Conservation (phyloP, 1,284 basidiomycete species). For the Vanrija pseudolonga region DNA sequence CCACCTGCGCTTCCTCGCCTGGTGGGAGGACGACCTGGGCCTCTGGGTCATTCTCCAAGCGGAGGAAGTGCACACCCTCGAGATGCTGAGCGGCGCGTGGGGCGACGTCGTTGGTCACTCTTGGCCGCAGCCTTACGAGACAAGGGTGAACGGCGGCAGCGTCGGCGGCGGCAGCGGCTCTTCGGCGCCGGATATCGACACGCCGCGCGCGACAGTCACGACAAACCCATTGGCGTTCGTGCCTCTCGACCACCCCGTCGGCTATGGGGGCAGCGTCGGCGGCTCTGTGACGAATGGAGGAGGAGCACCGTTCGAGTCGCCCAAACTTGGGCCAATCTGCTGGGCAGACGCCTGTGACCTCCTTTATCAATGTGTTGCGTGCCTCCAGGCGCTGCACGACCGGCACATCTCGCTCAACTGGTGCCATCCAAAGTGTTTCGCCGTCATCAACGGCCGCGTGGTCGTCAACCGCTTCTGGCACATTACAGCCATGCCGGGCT, state of each 20-base stretch:
- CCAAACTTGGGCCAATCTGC: neutral
- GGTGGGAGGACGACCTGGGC: slow-evolving; percentile 36
- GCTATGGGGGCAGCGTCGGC: no score
- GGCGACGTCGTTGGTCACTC: slow-evolving; percentile 8
- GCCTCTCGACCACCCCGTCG: neutral
- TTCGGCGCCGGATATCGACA: no score
- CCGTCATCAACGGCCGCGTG: slow-evolving; percentile 7
- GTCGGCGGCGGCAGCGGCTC: no score
- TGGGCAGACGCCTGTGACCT: slow-evolving; percentile 25
- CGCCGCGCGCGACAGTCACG: neutral
- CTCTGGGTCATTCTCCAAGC: slow-evolving; percentile 25
- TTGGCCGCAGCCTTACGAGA: neutral
- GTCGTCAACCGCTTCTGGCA: slow-evolving; percentile 15
- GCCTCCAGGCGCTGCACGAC: slow-evolving; percentile 26
- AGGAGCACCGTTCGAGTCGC: neutral
- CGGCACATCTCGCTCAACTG: slow-evolving; percentile 27
- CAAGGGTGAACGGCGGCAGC: neutral
- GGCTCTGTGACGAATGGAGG: neutral
- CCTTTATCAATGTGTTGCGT: slow-evolving; percentile 22
- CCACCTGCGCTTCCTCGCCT: slow-evolving; percentile 18
- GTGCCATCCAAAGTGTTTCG: slow-evolving; percentile 29
- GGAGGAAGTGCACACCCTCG: neutral
- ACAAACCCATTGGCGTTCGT: neutral
- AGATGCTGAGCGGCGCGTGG: slow-evolving; percentile 15
- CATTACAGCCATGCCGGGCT: slow-evolving; percentile 17